Evolutionary conservation across 768 basidiomycete genomes (phyloP), one percentile per base, ranked within the genome.

Genomic region (Coprinopsis marcescibilis): DNA sequence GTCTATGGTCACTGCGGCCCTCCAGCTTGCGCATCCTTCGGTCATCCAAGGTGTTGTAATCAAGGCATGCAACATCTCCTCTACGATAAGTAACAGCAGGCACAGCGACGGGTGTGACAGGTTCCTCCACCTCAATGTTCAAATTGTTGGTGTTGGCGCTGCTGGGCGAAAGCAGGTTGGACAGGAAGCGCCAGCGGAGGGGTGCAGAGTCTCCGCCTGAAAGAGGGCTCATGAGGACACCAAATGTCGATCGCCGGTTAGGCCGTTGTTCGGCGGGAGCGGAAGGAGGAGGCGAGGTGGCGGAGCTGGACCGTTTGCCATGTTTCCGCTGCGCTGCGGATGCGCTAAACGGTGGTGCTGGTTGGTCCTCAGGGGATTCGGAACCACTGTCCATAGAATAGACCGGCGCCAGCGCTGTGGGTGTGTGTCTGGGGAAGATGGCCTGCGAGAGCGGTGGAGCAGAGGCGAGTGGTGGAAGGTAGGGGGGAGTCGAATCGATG

Each of bases 1-100:
- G 89, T 29, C 89, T 67, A 59, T 93, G 89, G 61, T 93, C 89
- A 53, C 84, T 86, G 34, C 83, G 74, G 13, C 85, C 89, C 60
- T 86, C 83, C 45, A 94, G 61, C 47, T 75, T 70, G 32, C 79
- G 72, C 84, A 94, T 91, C 5, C 69, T 78, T 24, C 72, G 69
- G 58, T 94, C 88, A 51, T 85, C 80, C 15, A 92, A 70, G 12
- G 84, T 87, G 52, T 76, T 65, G 58, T 94, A 94, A 34, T 67
- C 65, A 2, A 91, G 60, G 56, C 87, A 89, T 5, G 81, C 63
- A 2, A 94, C 71, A 37, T 91, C 87, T 2, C 90, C 90, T 52
- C 69, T 78, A 27, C 67, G 57, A 34, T 71, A 76, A 20, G 41
- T 38, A 39, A 45, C 44, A 40, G 58, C 60, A 46, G 56, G 61